Evolutionary conservation across 768 basidiomycete species (phyloP), one percentile per base, ranked within the genome.

Genomic region (Pleurotus ostreatus): DNA sequence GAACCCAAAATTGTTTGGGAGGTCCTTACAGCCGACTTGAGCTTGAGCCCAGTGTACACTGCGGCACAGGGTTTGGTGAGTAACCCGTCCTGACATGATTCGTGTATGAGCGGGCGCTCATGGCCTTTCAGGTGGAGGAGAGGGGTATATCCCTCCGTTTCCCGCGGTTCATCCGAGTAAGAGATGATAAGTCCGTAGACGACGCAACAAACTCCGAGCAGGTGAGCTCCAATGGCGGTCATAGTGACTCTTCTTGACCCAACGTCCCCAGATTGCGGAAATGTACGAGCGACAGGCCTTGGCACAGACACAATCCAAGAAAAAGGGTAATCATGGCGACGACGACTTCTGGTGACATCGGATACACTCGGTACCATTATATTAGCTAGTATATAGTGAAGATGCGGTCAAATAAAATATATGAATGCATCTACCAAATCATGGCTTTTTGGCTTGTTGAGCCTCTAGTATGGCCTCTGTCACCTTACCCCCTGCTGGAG

Each of bases 1-100:
- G 96, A 98, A 68, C 96, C 97, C 16, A 91, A 90, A 73, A 74
- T 97, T 16, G 93, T 99, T 2, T 98, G 97, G 96, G 97, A 99
- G 73, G 95, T 99, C 46, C 80, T 98, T 65, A 92, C 96, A 2
- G 97, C 97, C 5, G 97, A 99, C 74, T 70, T 99, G 64, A 97
- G 94, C 70, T 73, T 98, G 73, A 98, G 95, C 72, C 97, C 97
- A 6, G 80, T 98, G 52, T 98, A 98, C 65, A 90, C 89, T n/a
- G 95, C 94, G 3, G 94, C 89, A 16, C 90, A 93, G 66, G 94
- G 94, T 63, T 65, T 91, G 75, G 94, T 94, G 64, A 59, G 87
- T 76, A 38, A 37, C 16, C 49, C 49, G 46, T 58, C 47, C n/a
- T 25, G 23, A 25, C 23, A 25, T 5, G 23, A 30, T 44, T 49